Conservation (phyloP, 1,284 basidiomycete genomes). For the Marasmius sp. region DNA sequence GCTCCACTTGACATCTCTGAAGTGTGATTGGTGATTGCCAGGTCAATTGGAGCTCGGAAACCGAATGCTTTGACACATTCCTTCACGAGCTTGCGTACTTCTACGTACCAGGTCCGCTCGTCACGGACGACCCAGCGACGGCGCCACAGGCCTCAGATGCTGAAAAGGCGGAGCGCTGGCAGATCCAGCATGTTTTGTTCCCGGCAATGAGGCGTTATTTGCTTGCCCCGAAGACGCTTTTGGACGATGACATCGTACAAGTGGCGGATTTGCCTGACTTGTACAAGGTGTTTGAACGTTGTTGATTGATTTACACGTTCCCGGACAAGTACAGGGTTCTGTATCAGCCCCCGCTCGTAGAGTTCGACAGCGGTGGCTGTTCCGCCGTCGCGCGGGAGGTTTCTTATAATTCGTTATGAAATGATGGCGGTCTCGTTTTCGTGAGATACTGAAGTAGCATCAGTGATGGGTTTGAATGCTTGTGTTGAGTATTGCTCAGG, state of each 20-base stretch:
- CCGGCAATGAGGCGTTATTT: constrained; percentile 80
- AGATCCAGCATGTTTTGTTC: constrained; percentile 86
- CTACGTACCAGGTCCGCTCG: constrained; percentile 68
- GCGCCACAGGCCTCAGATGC: constrained; percentile 32
- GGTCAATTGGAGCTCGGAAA: constrained; percentile 89
- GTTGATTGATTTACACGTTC: constrained; percentile 36
- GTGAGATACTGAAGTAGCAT: too few relatives aligned
- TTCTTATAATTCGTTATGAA: too few relatives aligned
- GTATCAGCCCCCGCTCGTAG: too few relatives aligned
- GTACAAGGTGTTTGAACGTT: constrained; percentile 90
- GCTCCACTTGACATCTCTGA: not conserved
- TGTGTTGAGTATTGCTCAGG: too few relatives aligned
- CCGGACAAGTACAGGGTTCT: too few relatives aligned
- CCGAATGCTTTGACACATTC: constrained; percentile 83
- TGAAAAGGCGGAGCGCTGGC: constrained; percentile 71
- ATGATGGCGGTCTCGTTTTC: too few relatives aligned
- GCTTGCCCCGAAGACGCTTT: constrained; percentile 62
- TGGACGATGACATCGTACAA: constrained; percentile 79
- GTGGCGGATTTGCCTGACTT: constrained; percentile 86
- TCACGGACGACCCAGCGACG: constrained; percentile 17
- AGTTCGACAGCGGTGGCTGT: too few relatives aligned
- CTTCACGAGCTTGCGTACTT: constrained; percentile 90
- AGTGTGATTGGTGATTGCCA: constrained; percentile 28
- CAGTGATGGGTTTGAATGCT: too few relatives aligned
- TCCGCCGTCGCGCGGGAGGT: too few relatives aligned